Evolutionary conservation across 2,329 filamentous ascomycete genomes (phyloP).

Genomic region (Curvularia sp.): DNA sequence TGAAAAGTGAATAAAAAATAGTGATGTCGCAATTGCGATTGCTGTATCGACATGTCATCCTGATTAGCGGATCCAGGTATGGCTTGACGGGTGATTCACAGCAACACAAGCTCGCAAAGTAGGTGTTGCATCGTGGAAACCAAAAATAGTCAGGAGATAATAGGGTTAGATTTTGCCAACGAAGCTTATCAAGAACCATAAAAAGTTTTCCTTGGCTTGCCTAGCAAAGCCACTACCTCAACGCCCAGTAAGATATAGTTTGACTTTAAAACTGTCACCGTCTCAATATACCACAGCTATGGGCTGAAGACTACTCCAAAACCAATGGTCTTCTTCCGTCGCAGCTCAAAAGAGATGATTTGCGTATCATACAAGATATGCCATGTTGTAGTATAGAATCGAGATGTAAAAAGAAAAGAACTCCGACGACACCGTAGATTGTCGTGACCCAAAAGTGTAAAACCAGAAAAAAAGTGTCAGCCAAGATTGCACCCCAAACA

Average conservation of each 20-base stretch:
- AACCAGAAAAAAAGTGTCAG: neutral
- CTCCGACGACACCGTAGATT: neutral
- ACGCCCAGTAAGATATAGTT: neutral
- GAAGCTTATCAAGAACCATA: neutral
- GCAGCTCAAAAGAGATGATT: neutral
- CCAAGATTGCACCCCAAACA: neutral
- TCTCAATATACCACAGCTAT: neutral
- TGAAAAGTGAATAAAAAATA: neutral
- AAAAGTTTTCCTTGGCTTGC: conserved; percentile 1
- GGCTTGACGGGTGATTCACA: neutral
- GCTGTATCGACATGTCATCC: neutral
- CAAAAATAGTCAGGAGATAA: neutral
- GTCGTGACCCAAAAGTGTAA: conserved; percentile 1
- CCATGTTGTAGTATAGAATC: conserved; percentile 4
- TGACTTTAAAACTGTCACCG: neutral
- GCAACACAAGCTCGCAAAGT: neutral
- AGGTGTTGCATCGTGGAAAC: neutral
- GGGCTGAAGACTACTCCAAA: neutral
- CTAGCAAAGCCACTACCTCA: neutral
- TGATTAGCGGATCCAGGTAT: neutral
- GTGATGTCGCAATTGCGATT: neutral
- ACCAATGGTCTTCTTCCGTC: conserved; percentile 2
- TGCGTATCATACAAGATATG: conserved; percentile 4
- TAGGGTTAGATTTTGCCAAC: neutral
- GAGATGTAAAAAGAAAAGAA: neutral